Evolutionary conservation across 2,329 filamentous ascomycete genomes (phyloP), one percentile per base, ranked within the genome.

Genomic region (Pseudopithomyces chartarum): DNA sequence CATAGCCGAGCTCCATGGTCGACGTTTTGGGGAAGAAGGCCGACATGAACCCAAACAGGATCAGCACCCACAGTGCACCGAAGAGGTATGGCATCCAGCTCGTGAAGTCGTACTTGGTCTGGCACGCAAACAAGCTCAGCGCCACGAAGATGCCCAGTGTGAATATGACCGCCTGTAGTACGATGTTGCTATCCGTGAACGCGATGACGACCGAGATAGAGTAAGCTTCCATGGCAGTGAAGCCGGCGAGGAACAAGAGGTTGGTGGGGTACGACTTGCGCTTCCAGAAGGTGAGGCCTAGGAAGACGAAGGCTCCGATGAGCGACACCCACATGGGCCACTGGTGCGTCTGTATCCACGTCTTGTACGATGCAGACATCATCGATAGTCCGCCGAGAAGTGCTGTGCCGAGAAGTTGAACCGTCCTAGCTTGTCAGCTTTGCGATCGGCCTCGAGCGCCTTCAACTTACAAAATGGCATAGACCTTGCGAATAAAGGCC

Each of bases 91-190:
- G 94, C 82, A 94, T 91, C 94, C 95, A 99, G 62, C 87, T 89
- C 1, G 94, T 98, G 76, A 99, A 99, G 81, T 99, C 95, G 74
- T 99, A 99, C 77, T 96, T 96, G 63, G 90, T 91, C 82, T 99
- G 95, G 85, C 93, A 97, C 48, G 95, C 95, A 76, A 99, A 98
- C 43, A 93, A 78, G 2, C 85, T 88, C 55, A 89, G 75, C 29
- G 82, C 84, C 44, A 88, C 77, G 68, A 89, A 89, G 66, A 88
- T 86, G 51, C 81, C 86, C 10, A 87, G 76, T 1, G 95, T 99
- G 56, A 99, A 87, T 63, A 97, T 79, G 33, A 97, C 88, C 15
- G 95, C 95, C 78, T 97, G 89, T 46, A 99, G 84, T 20, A 99
- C 95, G 71, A 98, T 89, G 50, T 82, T 82, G 19, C 87, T 87